Evolutionary conservation across 2,329 filamentous ascomycete genomes (phyloP), one percentile per base, ranked within the genome.

Genomic region (Plenodomus tracheiphilus): DNA sequence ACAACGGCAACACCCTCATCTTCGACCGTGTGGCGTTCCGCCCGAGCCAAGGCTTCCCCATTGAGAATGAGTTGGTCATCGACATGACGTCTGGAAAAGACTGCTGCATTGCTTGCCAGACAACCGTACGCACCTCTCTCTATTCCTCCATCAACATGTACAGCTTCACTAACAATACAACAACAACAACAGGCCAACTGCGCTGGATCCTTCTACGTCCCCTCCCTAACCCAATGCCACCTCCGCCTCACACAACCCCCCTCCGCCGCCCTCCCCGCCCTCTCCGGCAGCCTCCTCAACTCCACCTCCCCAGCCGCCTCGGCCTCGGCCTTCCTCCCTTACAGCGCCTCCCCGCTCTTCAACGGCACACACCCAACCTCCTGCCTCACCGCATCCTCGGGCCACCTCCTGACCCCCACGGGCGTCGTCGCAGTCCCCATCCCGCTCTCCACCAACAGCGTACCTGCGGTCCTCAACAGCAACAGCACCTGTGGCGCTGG

Each of bases 51-150:
- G 64, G 62, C 22, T 61, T 64, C 49, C 61, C 62, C 1, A 48
- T 64, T 16, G 46, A 49, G n/a, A 60, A 65, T 34, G 58, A 60
- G 40, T 32, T 61, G 0, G 48, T 61, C 20, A 46, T 59, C 19
- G 54, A 54, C 40, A 59, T 51, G 1, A 49, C 40, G 2, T 39
- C 21, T 17, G 47, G 49, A 1, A 28, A 46, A 7, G 53, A 54
- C 39, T 68, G 63, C 53, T 68, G 64, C 48, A 53, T 61, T 40
- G 59, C 56, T 2, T 68, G 64, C 54, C 63, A 68, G 15, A 59
- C 48, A 9, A 56, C 56, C 32, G 61, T 59, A 55, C 42, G n/a
- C 9, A 41, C 34, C 8, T 22, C 5, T 32, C 42, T 9, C 32
- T 18, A n/a, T 32, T 28, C 20, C 15, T n/a, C 20, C n/a, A n/a